Percentiles rank a stretch among this genome's conserved stretches.
Evolutionary conservation across 352 stramenopile genomes (phyloP).

Genomic region (Globisporangium cylindrosporum): DNA sequence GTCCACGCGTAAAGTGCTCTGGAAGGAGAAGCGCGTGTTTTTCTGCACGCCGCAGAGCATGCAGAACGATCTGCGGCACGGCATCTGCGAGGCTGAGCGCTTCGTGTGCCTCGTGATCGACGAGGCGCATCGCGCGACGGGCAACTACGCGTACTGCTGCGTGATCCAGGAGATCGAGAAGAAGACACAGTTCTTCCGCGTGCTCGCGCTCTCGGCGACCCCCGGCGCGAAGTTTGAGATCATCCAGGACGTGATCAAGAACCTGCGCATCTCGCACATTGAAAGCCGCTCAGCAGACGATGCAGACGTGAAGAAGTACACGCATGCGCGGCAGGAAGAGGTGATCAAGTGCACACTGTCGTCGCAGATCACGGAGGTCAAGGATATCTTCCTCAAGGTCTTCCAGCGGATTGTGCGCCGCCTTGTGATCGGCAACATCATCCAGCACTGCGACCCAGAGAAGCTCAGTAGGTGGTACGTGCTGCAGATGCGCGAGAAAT

Average conservation of each 20-base stretch:
- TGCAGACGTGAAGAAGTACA: conserved; percentile 90
- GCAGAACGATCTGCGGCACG: conserved; percentile 92
- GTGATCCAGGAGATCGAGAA: conserved; percentile 79
- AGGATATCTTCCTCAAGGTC: conserved; percentile 57
- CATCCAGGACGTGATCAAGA: conserved; percentile 95
- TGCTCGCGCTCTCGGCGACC: conserved; percentile 96
- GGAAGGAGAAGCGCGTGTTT: conserved; percentile 94
- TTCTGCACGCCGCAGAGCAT: conserved; percentile 99
- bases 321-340: conserved; percentile 77
- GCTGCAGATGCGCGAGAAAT: conserved; percentile 69
- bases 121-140: conserved; percentile 96
- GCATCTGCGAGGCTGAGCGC: conserved; percentile 65
- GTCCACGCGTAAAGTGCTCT: conserved; percentile 78
- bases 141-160: conserved; percentile 96
- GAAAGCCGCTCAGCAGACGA: conserved; percentile 95
- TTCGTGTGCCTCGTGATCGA: conserved; percentile 98
- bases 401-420: conserved; percentile 65
- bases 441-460: conserved; percentile 68
- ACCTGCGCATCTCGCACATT: conserved; percentile 94
- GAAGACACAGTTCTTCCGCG: conserved; percentile 80
- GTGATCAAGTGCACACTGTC: conserved; percentile 74
- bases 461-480: conserved; percentile 79
- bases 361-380: conserved; percentile 59
- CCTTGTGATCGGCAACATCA: conserved; percentile 50
- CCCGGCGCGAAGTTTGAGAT: conserved; percentile 94